Conservation (phyloP, 2,329 filamentous ascomycete genomes). For the Paecilomyces sp. region DNA sequence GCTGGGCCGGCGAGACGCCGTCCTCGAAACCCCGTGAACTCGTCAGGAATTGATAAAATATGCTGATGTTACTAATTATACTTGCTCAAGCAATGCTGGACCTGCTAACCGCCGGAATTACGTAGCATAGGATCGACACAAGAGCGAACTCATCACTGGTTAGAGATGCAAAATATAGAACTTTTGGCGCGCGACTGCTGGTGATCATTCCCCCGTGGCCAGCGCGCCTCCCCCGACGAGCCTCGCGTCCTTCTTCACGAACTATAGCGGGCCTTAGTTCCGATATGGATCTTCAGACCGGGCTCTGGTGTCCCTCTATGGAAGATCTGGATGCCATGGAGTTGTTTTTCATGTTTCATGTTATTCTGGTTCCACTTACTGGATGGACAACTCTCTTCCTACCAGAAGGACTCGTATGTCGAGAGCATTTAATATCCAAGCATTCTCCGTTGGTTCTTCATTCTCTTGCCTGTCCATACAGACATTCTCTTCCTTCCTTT, state of each 20-base stretch:
- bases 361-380: slow-evolving; percentile 22
- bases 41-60: neutral
- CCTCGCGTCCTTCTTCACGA: slow-evolving; percentile 3
- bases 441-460: slow-evolving; percentile 18
- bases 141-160: slow-evolving; percentile 7
- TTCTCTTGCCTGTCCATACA: slow-evolving; percentile 1
- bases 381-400: slow-evolving; percentile 17
- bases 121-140: slow-evolving; percentile 12
- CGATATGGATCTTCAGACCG: slow-evolving; percentile 19
- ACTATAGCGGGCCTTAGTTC: slow-evolving; percentile 10
- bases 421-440: slow-evolving; percentile 35
- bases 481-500: slow-evolving; percentile 2
- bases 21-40: neutral
- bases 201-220: slow-evolving; percentile 20
- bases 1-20: neutral
- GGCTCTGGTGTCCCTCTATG: slow-evolving; percentile 9
- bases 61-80: slow-evolving; percentile 18
- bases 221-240: neutral
- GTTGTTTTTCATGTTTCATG: slow-evolving; percentile 32
- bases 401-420: slow-evolving; percentile 9
- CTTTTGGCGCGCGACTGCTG: slow-evolving; percentile 31
- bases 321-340: slow-evolving; percentile 20
- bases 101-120: neutral
- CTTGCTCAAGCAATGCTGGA: slow-evolving; percentile 10
- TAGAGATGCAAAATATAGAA: slow-evolving; percentile 31